These are phyloP conservation scores for Collybiopsis luxurians DNA, from an alignment of 768 basidiomycete genomes.

Conservation along the genomic window DNA sequence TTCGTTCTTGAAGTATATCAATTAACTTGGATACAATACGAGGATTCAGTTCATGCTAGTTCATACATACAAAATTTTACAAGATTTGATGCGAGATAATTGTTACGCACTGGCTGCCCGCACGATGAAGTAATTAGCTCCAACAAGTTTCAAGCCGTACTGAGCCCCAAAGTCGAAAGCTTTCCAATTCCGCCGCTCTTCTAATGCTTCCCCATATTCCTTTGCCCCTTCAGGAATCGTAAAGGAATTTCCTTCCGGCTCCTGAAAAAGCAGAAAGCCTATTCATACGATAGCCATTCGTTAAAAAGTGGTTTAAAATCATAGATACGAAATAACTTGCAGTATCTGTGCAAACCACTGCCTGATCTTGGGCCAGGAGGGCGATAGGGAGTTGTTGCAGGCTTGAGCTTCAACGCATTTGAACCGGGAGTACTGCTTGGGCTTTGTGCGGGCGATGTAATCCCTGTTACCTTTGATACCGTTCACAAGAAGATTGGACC, in stretches of 20 bases:
- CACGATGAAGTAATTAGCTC: conserved; percentile 55
- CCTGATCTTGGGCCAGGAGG: conserved; percentile 55
- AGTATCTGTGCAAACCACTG: conserved; percentile 56
- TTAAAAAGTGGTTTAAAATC: neutral
- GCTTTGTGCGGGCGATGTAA: conserved; percentile 26
- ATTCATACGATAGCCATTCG: neutral
- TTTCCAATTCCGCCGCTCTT: conserved; percentile 54
- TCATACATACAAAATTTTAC: too few species aligned
- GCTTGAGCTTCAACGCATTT: conserved; percentile 37
- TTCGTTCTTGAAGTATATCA: too few species aligned
- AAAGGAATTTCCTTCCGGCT: conserved; percentile 40
- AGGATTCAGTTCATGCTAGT: too few species aligned
- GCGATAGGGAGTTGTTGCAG: conserved; percentile 53
- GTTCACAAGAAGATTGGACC: neutral
- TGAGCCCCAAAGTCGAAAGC: conserved; percentile 47
- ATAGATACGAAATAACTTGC: conserved; percentile 27
- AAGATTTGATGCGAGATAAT: too few species aligned
- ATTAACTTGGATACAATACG: too few species aligned
- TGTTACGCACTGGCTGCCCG: conserved; percentile 14
- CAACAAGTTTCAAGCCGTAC: conserved; percentile 55
- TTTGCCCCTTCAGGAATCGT: conserved; percentile 40
- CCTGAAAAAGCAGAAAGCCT: conserved; percentile 62
- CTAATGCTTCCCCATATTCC: conserved; percentile 42
- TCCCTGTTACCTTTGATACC: conserved; percentile 29
- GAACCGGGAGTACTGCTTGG: conserved; percentile 26